Conservation (phyloP, 352 stramenopile species). For the Pythium pyrilobum region DNA sequence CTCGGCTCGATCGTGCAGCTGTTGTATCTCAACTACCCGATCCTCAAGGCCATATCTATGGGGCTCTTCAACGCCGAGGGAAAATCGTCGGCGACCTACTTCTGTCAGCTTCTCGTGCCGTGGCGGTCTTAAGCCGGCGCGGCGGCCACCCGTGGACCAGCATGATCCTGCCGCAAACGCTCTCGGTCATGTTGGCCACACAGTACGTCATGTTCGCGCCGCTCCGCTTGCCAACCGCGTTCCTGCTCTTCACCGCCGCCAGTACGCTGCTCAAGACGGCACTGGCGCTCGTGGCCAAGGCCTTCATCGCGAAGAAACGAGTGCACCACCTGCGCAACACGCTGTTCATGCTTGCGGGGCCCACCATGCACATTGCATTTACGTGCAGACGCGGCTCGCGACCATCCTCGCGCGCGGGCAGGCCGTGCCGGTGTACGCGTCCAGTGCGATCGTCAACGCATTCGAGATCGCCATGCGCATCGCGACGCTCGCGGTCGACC, state of each 20-base stretch:
- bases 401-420: neutral
- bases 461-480: neutral
- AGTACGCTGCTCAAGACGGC: neutral
- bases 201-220: neutral
- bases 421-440: neutral
- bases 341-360: neutral
- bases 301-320: neutral
- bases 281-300: neutral
- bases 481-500: neutral
- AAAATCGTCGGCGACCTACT: too few species aligned
- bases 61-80: too few species aligned
- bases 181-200: too few species aligned
- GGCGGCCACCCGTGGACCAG: too few species aligned
- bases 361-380: constrained; percentile 1
- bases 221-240: neutral
- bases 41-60: too few species aligned
- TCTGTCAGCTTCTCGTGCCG: too few species aligned
- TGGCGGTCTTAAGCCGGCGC: too few species aligned
- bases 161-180: too few species aligned
- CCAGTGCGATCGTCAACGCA: neutral
- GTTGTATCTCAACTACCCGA: too few species aligned
- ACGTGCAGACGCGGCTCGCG: constrained; percentile 3
- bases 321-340: neutral
- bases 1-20: too few species aligned
- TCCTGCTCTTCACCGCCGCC: neutral